Conservation (phyloP, 257 asterid genomes). For the Ilex asprella region DNA sequence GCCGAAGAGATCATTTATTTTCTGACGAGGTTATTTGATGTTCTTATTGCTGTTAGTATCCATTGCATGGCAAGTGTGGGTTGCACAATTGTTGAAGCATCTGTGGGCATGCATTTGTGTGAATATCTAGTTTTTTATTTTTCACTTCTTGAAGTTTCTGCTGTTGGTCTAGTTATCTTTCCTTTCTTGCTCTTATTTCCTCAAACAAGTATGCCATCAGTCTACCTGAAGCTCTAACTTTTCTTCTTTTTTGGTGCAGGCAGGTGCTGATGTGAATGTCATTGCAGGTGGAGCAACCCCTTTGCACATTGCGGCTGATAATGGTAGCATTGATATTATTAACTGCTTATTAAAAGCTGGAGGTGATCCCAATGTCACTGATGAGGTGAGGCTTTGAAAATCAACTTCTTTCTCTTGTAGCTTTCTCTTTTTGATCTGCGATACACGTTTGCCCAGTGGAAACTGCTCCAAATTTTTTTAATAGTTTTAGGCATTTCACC, state of each 20-base stretch:
- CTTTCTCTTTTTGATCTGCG: conserved; percentile 6
- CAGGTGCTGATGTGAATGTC: conserved; percentile 72
- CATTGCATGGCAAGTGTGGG: no score
- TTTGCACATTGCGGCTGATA: conserved; percentile 88
- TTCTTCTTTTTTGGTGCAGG: conserved; percentile 44
- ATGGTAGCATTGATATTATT: conserved; percentile 63
- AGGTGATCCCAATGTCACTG: conserved; percentile 72
- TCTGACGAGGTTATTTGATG: no score
- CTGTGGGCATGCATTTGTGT: no score
- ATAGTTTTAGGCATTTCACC: no score
- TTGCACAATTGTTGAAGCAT: no score
- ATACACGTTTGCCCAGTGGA: no score
- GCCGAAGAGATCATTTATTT: no score
- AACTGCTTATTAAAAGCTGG: conserved; percentile 80
- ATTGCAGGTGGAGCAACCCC: conserved; percentile 92
- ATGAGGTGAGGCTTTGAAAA: conserved; percentile 49
- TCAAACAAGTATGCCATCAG: neutral
- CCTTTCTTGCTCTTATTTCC: no score
- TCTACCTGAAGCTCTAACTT: conserved; percentile 4
- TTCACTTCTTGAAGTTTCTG: neutral
- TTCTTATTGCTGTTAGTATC: no score
- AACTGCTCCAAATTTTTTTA: no score
- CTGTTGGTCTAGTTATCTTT: neutral
- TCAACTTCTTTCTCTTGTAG: neutral
- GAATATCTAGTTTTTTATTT: no score